Evolutionary conservation across 1,139 yeast species (phyloP), one percentile per base, ranked within the genome.

Genomic region (Nakaseomyces bracarensis): DNA sequence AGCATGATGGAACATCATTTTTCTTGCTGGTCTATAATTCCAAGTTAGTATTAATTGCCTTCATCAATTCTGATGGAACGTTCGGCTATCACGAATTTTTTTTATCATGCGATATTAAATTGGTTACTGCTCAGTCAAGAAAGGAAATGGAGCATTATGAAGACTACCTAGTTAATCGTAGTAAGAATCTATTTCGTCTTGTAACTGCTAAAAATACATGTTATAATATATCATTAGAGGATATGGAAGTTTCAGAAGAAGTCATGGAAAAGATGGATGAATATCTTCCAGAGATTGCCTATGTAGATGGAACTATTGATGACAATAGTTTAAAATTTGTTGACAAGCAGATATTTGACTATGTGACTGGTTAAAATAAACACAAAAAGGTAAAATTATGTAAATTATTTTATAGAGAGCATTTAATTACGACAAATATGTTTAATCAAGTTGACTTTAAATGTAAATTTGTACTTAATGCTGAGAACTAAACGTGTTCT

Each of bases 61-160:
- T 30, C 18, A 14, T 30, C 8, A 30, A 1, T 9, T 7, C 14
- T 16, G 34, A 18, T 9, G 34, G 34, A 7, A 10, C 22, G 10
- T 30, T 30, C 18, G 34, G 34, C 9, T 30, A 30, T 18, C 34
- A 30, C 13, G 34, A 30, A 30, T 30, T 30, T 30, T 4, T 16
- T 9, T 19, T 30, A 18, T 13, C 34, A 13, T 11, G 13, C 14
- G 13, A 7, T 11, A 22, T 30, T 19, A 30, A 27, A 27, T 3
- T 27, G 10, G 30, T 27, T 14, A 13, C 30, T 4, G 14, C n/a
- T n/a, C 13, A 8, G n/a, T 8, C 28, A n/a, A 25, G 13, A 9
- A 6, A 25, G 5, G 13, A 25, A 7, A 7, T 22, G 8, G 28
- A 25, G 10, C 8, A n/a, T 25, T 4, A 6, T n/a, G n/a, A n/a